Percentiles rank a stretch among this genome's conserved stretches.
phyloP scores from a whole-genome alignment of 805 yeast species.

The Cyberlindnera mycetangii region DNA sequence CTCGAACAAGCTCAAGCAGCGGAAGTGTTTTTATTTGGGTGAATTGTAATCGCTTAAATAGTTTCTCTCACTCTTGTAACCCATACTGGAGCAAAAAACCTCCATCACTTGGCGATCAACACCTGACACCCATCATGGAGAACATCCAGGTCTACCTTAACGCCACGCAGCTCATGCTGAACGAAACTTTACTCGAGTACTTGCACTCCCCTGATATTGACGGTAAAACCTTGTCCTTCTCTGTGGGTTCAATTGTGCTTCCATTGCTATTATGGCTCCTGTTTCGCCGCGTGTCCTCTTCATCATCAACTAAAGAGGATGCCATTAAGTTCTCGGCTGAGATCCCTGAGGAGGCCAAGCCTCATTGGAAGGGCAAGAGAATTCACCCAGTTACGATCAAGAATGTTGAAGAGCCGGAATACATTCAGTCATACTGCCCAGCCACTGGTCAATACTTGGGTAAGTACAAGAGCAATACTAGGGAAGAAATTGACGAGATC shows the following conservation, averaged over 20 bases:
- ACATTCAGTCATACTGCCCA: conserved; percentile 87
- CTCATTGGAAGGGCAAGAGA: conserved; percentile 90
- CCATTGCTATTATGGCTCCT: conserved; percentile 13
- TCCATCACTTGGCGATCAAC: too few species aligned
- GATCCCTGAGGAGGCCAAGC: conserved; percentile 73
- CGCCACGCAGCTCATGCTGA: conserved; percentile 22
- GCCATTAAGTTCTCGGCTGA: conserved; percentile 48
- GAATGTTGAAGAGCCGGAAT: conserved; percentile 58
- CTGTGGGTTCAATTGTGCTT: conserved; percentile 17
- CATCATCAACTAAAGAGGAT: conserved; percentile 14
- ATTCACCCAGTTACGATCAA: conserved; percentile 59
- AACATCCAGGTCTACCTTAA: conserved; percentile 21
- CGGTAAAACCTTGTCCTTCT: conserved; percentile 18
- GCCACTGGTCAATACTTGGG: conserved; percentile 93
- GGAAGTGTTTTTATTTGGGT: too few species aligned
- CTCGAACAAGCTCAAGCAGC: too few species aligned
- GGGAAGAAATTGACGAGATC: conserved; percentile 65
- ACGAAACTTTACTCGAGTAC: conserved; percentile 26
- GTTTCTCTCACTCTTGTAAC: too few species aligned
- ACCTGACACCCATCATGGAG: conserved; percentile 5
- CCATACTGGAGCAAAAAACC: too few species aligned
- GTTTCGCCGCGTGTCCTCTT: conserved; percentile 13
- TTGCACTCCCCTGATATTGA: conserved; percentile 11
- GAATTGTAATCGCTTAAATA: too few species aligned
- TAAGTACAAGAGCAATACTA: conserved; percentile 58